phyloP scores from a whole-genome alignment of 164 flowering plant genomes.

The Magnolia kwangsiensis region DNA sequence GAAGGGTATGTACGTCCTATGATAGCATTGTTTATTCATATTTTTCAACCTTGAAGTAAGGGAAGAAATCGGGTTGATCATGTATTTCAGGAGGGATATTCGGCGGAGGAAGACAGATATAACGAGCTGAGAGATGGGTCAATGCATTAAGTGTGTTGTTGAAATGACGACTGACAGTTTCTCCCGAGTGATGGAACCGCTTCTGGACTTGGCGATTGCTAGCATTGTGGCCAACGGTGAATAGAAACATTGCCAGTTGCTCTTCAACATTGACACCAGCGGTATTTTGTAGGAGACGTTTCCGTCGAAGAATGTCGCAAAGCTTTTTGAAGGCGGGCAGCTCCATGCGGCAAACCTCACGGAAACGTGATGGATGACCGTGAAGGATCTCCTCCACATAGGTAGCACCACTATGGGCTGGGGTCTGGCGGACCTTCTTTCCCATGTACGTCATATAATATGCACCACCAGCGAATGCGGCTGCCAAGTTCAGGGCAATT shows the following conservation, averaged over 20 bases:
- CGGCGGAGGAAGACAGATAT: not conserved
- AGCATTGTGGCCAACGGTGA: not conserved
- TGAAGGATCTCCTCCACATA: not conserved
- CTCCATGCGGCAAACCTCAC: not conserved
- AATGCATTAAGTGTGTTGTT: slow-evolving; percentile 1
- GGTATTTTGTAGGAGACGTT: not conserved
- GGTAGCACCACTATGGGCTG: not conserved
- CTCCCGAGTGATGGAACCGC: slow-evolving; percentile 2
- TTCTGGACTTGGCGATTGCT: not conserved
- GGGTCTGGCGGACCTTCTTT: not conserved
- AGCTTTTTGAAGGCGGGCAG: not conserved
- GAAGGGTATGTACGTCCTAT: not conserved
- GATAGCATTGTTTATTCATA: not conserved
- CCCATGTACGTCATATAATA: slow-evolving; percentile 2
- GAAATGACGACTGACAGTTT: not conserved
- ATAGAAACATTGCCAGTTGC: slow-evolving; percentile 3
- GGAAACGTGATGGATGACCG: not conserved
- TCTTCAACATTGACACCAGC: not conserved
- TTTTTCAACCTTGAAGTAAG: slow-evolving; percentile 1
- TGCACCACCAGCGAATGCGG: not conserved
- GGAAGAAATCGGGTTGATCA: not conserved
- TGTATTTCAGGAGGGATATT: not conserved
- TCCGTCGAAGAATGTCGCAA: not conserved
- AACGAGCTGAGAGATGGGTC: not conserved
- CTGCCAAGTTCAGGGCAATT: slow-evolving; percentile 1